Conservation (phyloP, 371 early-diverging fungal genomes). For the Syncephalastrum racemosum region DNA sequence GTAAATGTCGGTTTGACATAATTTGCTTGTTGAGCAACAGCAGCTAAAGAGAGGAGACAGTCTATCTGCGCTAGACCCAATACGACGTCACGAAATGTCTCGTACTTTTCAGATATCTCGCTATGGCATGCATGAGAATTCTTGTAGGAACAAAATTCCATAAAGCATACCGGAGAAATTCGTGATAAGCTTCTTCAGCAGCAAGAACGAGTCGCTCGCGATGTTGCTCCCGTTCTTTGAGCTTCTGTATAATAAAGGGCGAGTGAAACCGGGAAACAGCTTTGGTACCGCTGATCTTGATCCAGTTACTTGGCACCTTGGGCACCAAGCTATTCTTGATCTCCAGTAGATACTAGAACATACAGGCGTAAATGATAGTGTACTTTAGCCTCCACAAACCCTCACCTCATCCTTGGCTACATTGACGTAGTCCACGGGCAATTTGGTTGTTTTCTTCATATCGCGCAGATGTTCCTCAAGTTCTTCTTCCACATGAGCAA, state of each 20-base stretch:
- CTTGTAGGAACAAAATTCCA: neutral
- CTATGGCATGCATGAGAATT: slow-evolving; percentile 7
- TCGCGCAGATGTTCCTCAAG: slow-evolving; percentile 46
- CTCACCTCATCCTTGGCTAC: slow-evolving; percentile 66
- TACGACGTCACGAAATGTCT: slow-evolving; percentile 62
- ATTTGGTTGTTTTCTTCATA: slow-evolving; percentile 38
- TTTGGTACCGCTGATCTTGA: slow-evolving; percentile 80
- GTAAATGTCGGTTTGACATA: slow-evolving; percentile 71
- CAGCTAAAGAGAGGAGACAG: slow-evolving; percentile 73
- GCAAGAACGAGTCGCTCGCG: slow-evolving; percentile 67
- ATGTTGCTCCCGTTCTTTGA: slow-evolving; percentile 72
- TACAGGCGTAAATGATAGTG: neutral
- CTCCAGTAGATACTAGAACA: slow-evolving; percentile 62
- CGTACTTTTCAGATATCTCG: slow-evolving; percentile 63
- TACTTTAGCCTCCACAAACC: neutral
- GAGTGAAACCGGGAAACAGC: slow-evolving; percentile 84
- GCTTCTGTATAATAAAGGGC: slow-evolving; percentile 57
- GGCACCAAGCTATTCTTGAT: slow-evolving; percentile 50
- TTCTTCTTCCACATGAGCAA: slow-evolving; percentile 49
- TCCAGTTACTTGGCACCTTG: slow-evolving; percentile 72
- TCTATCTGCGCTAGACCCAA: slow-evolving; percentile 68
- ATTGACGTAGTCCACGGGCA: slow-evolving; percentile 51
- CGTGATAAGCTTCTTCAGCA: slow-evolving; percentile 57
- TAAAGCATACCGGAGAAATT: slow-evolving; percentile 38
- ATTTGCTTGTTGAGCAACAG: slow-evolving; percentile 62